Evolutionary conservation across 2,329 filamentous ascomycete genomes (phyloP).

Genomic region (Passalora sequoiae): DNA sequence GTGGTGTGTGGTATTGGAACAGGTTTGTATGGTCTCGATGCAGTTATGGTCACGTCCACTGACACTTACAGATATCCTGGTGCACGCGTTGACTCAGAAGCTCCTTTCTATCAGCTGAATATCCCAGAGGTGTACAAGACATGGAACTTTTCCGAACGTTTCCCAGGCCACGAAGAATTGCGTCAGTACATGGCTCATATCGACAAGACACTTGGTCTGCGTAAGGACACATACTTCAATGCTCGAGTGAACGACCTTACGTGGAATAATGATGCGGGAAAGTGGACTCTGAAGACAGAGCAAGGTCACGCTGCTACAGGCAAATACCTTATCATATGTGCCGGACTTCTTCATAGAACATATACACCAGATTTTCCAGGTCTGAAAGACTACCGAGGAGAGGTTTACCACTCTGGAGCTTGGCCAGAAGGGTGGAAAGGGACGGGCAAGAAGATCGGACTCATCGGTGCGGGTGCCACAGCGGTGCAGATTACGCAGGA

Average conservation of each 20-base stretch:
- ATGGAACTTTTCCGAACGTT: slow-evolving; percentile 49
- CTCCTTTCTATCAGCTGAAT: slow-evolving; percentile 46
- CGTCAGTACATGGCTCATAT: slow-evolving; percentile 56
- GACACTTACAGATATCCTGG: slow-evolving; percentile 32
- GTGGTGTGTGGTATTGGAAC: slow-evolving; percentile 39
- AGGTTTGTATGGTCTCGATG: slow-evolving; percentile 31
- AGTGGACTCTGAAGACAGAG: slow-evolving; percentile 50
- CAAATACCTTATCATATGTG: slow-evolving; percentile 36
- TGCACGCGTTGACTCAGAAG: slow-evolving; percentile 45
- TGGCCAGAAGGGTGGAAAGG: slow-evolving; percentile 36
- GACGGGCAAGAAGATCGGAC: slow-evolving; percentile 36
- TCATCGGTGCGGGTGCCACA: slow-evolving; percentile 42
- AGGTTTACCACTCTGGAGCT: slow-evolving; percentile 37
- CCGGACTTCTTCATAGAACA: slow-evolving; percentile 36
- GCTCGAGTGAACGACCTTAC: slow-evolving; percentile 51
- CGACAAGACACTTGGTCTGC: slow-evolving; percentile 51
- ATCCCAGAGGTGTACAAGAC: slow-evolving; percentile 44
- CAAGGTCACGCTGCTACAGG: slow-evolving; percentile 38
- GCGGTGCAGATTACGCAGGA: slow-evolving; percentile 39
- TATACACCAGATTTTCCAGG: slow-evolving; percentile 37
- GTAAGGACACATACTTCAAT: slow-evolving; percentile 55
- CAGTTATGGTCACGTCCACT: slow-evolving; percentile 13
- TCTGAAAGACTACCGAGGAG: slow-evolving; percentile 38
- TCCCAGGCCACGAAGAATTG: slow-evolving; percentile 40
- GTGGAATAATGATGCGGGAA: slow-evolving; percentile 45